These are phyloP conservation scores for Pseudopyricularia cyperi DNA, from an alignment of 2,329 filamentous ascomycete species.

Conservation along the genomic window DNA sequence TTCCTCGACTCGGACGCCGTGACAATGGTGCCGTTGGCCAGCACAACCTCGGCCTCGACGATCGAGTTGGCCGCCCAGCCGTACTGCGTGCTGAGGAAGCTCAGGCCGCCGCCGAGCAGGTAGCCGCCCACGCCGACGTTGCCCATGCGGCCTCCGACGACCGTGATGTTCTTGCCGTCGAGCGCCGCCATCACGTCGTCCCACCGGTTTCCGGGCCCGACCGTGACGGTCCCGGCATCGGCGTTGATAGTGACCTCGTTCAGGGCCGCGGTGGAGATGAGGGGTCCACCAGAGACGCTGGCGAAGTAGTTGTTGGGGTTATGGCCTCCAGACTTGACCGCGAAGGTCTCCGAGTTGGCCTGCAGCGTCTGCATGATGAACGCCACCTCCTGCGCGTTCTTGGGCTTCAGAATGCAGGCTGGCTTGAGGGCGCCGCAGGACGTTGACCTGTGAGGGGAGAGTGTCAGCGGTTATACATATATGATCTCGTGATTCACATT, in stretches of 20 bases:
- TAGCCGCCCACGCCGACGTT: constrained; percentile 22
- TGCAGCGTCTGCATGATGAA: constrained; percentile 7
- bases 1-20: constrained; percentile 19
- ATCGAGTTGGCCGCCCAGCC: constrained; percentile 25
- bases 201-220: constrained; percentile 24
- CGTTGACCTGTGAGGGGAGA: constrained; percentile 9
- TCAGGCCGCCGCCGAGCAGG: constrained; percentile 21
- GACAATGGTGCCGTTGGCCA: constrained; percentile 22
- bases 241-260: constrained; percentile 18
- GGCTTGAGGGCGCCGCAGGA: constrained; percentile 9
- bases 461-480: not conserved
- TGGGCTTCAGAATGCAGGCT: constrained; percentile 10
- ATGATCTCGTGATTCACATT: too few species aligned
- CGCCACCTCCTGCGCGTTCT: constrained; percentile 8
- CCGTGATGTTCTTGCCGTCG: constrained; percentile 15
- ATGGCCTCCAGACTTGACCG: constrained; percentile 36
- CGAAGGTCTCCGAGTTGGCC: constrained; percentile 22
- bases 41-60: constrained; percentile 23
- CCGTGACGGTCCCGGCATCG: constrained; percentile 17
- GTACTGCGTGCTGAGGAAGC: constrained; percentile 13
- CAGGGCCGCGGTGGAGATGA: constrained; percentile 28
- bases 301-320: constrained; percentile 28
- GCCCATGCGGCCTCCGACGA: constrained; percentile 21
- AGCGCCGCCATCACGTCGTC: constrained; percentile 22
- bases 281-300: constrained; percentile 25